Evolutionary conservation across 148 eudicot genomes (phyloP).

Genomic region (Spergularia marina): DNA sequence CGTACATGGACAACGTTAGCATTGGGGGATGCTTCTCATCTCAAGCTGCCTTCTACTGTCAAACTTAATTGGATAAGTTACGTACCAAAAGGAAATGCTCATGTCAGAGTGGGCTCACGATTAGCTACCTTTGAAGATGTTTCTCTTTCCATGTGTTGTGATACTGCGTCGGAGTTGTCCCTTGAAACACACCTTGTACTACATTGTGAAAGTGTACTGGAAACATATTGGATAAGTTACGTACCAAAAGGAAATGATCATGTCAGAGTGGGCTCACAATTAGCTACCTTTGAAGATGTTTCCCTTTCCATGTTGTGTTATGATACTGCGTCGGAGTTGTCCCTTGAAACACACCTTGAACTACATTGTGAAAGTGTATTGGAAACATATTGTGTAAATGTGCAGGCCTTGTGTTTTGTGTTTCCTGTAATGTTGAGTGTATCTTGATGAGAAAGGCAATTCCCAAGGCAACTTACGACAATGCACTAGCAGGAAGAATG

Average conservation of each 20-base stretch:
- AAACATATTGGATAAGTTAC: slow-evolving; percentile 37
- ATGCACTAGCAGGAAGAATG: not conserved
- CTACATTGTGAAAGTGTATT: slow-evolving; percentile 33
- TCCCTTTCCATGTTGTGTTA: slow-evolving; percentile 26
- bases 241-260: no score
- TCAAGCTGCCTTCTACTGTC: not conserved
- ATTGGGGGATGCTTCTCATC: not conserved
- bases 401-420: slow-evolving; percentile 38
- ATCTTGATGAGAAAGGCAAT: slow-evolving; percentile 1
- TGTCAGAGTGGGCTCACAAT: no score
- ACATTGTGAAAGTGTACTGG: slow-evolving; percentile 38
- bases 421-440: slow-evolving; percentile 34
- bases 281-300: no score
- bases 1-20: not conserved
- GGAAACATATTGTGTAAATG: slow-evolving; percentile 43
- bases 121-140: slow-evolving; percentile 23
- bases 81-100: slow-evolving; percentile 1
- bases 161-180: slow-evolving; percentile 32
- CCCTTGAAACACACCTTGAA: slow-evolving; percentile 33
- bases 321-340: slow-evolving; percentile 34
- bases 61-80: not conserved
- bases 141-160: slow-evolving; percentile 31
- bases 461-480: not conserved
- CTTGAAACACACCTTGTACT: slow-evolving; percentile 33
- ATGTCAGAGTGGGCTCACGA: not conserved